phyloP scores from a whole-genome alignment of 2,329 filamentous ascomycete genomes.

The Cercospora beticola region DNA sequence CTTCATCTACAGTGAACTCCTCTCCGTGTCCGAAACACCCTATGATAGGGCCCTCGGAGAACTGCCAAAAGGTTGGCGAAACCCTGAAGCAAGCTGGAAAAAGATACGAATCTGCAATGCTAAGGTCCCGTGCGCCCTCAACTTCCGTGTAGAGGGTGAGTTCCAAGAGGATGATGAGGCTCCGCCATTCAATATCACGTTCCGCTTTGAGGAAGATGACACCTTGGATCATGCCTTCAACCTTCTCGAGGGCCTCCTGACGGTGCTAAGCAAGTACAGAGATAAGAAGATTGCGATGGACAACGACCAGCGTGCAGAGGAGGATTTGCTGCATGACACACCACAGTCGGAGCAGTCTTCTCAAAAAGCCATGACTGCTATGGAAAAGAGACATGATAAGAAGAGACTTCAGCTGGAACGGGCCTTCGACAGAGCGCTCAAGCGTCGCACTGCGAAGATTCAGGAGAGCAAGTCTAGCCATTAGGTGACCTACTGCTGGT shows the following conservation, averaged over 20 bases:
- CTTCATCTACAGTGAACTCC: neutral
- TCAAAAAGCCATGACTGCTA: too few relatives aligned
- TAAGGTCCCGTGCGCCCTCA: neutral
- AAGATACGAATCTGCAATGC: neutral
- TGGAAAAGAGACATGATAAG: too few relatives aligned
- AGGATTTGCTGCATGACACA: too few relatives aligned
- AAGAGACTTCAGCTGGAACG: too few relatives aligned
- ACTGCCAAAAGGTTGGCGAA: neutral
- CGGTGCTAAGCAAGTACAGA: neutral
- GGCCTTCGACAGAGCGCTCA: too few relatives aligned
- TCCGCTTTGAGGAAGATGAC: neutral
- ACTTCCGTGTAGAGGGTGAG: neutral
- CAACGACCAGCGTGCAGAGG: too few relatives aligned
- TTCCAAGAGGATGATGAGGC: neutral
- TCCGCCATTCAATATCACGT: neutral
- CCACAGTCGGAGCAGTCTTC: too few relatives aligned
- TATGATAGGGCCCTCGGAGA: neutral
- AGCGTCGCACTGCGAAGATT: too few relatives aligned
- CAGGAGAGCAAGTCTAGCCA: too few relatives aligned
- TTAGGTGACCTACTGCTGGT: too few relatives aligned
- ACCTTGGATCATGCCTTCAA: neutral
- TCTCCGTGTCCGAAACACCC: neutral
- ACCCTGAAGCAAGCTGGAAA: neutral
- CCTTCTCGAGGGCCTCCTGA: neutral
- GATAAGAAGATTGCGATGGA: neutral